Percentiles rank a stretch among this genome's conserved stretches.
These are phyloP conservation scores for Antrodiella citrinella DNA, from an alignment of 768 basidiomycete genomes.

Conservation along the genomic window DNA sequence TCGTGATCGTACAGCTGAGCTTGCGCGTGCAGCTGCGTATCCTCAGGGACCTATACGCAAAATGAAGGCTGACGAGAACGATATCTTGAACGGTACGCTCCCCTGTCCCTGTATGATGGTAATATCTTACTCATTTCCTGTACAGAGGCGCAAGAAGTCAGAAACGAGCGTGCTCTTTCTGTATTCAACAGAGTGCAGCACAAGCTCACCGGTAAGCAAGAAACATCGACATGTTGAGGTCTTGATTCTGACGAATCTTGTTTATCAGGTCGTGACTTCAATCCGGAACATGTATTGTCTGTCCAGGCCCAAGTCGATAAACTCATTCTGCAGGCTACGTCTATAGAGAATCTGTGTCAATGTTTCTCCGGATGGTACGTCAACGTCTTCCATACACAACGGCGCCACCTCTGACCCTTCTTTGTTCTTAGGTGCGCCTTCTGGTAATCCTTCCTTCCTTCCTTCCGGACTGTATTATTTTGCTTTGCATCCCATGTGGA, in stretches of 20 bases:
- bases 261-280: conserved; percentile 79
- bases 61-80: conserved; percentile 85
- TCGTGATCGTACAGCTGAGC: conserved; percentile 49
- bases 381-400: neutral
- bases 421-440: conserved; percentile 53
- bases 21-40: conserved; percentile 60
- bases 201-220: conserved; percentile 75
- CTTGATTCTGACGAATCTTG: neutral
- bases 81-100: conserved; percentile 78
- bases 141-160: conserved; percentile 69
- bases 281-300: conserved; percentile 64
- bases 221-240: neutral
- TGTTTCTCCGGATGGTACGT: conserved; percentile 91
- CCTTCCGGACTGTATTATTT: neutral
- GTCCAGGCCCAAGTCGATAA: conserved; percentile 88
- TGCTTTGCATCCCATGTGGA: no score
- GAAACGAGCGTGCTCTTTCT: conserved; percentile 82
- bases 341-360: conserved; percentile 92
- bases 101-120: no score
- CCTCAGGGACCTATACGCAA: conserved; percentile 77
- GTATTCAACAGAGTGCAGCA: conserved; percentile 94
- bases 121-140: no score
- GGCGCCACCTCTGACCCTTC: neutral
- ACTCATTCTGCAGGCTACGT: conserved; percentile 88
- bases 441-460: conserved; percentile 39